A percentile compares a stretch with the other conserved stretches of the same genome.
Evolutionary conservation across 768 basidiomycete genomes (phyloP).

Genomic region (Tricholoma flavovirens): DNA sequence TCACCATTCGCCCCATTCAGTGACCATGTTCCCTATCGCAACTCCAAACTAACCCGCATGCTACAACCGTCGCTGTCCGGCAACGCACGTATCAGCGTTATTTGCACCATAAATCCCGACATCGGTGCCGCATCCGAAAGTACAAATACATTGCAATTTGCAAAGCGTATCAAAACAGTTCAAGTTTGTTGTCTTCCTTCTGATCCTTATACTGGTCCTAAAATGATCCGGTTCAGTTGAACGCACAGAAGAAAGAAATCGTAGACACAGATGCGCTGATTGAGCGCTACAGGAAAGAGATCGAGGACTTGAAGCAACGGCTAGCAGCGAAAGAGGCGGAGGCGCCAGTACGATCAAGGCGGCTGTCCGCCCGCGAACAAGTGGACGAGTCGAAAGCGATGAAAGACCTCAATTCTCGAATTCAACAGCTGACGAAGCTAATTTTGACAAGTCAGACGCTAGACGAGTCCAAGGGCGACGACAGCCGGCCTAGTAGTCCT

Average conservation of each 20-base stretch:
- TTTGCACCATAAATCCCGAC: slow-evolving; percentile 94
- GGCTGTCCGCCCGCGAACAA: slow-evolving; percentile 61
- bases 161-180: slow-evolving; percentile 86
- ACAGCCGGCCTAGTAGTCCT: slow-evolving; percentile 76
- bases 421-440: slow-evolving; percentile 77
- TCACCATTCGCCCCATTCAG: slow-evolving; percentile 25
- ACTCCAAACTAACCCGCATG: slow-evolving; percentile 91
- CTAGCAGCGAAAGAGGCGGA: slow-evolving; percentile 67
- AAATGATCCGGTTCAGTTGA: slow-evolving; percentile 38
- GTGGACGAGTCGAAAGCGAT: slow-evolving; percentile 81
- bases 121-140: slow-evolving; percentile 73
- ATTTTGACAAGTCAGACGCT: slow-evolving; percentile 85
- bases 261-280: slow-evolving; percentile 92
- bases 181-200: slow-evolving; percentile 38
- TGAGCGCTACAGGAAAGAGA: slow-evolving; percentile 91
- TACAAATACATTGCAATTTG: slow-evolving; percentile 85
- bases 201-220: not conserved
- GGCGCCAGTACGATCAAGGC: slow-evolving; percentile 41
- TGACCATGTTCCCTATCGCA: slow-evolving; percentile 92
- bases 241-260: slow-evolving; percentile 90
- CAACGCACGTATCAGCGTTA: slow-evolving; percentile 92
- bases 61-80: slow-evolving; percentile 93
- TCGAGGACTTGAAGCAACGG: slow-evolving; percentile 78
- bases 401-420: slow-evolving; percentile 74
- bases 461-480: slow-evolving; percentile 59